Conservation (phyloP, 192 early-diverging fungal species). For the Coemansia umbellata region DNA sequence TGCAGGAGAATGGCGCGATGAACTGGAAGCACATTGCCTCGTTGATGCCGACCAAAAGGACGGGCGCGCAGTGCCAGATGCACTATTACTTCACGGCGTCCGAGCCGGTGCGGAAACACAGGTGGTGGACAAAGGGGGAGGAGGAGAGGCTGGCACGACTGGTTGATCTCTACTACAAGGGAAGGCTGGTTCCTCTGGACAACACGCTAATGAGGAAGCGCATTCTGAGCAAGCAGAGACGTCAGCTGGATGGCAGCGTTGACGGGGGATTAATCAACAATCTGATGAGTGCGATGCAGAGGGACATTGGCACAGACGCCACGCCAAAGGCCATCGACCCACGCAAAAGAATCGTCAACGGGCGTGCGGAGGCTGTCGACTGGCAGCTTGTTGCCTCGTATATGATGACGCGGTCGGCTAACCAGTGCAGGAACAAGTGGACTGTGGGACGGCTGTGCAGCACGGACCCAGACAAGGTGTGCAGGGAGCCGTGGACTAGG, state of each 20-base stretch:
- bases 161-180: constrained; percentile 14
- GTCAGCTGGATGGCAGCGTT: not conserved
- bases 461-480: not conserved
- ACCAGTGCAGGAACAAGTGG: constrained; percentile 27
- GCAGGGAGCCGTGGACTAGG: constrained; percentile 18
- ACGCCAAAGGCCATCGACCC: not conserved
- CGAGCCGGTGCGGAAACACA: not conserved
- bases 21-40: constrained; percentile 15
- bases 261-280: not conserved
- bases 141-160: constrained; percentile 6
- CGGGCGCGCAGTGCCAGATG: constrained; percentile 10
- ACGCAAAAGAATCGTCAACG: no score
- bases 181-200: not conserved
- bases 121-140: constrained; percentile 17
- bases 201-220: not conserved
- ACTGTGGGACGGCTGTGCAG: not conserved
- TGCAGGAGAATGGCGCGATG: not conserved
- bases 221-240: not conserved
- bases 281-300: not conserved
- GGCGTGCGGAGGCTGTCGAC: not conserved
- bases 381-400: constrained; percentile 27
- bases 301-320: not conserved
- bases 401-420: constrained; percentile 12
- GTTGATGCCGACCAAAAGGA: constrained; percentile 16
- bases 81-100: not conserved